phyloP scores from a whole-genome alignment of 2,329 filamentous ascomycete genomes.

The Talaromyces rugulosus region DNA sequence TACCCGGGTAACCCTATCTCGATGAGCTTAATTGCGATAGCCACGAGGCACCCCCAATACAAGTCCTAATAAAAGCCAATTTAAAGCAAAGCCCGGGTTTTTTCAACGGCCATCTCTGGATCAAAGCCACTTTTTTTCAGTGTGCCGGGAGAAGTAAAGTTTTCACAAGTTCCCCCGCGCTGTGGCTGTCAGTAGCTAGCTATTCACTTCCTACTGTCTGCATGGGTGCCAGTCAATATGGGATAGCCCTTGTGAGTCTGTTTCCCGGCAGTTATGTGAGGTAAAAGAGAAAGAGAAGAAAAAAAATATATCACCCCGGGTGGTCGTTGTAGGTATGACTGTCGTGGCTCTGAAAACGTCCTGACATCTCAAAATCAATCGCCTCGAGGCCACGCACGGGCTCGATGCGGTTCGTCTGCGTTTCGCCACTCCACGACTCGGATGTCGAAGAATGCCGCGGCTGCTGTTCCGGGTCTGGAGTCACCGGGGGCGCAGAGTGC shows the following conservation, averaged over 20 bases:
- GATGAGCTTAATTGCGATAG: neutral
- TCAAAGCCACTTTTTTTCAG: too few relatives aligned
- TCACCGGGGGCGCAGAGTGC: slow-evolving; percentile 19
- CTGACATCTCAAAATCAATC: neutral
- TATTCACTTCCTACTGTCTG: too few relatives aligned
- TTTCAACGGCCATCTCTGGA: too few relatives aligned
- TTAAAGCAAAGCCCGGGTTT: neutral
- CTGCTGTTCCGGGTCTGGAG: slow-evolving; percentile 12
- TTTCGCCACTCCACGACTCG: slow-evolving; percentile 28
- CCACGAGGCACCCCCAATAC: too few relatives aligned
- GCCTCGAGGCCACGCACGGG: neutral
- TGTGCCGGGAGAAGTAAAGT: too few relatives aligned
- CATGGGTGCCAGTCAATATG: too few relatives aligned
- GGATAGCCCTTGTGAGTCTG: neutral
- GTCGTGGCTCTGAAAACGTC: neutral
- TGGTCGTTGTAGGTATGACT: neutral
- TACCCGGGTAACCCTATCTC: neutral
- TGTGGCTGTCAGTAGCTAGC: too few relatives aligned
- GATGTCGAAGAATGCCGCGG: slow-evolving; percentile 21
- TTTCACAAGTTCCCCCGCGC: too few relatives aligned
- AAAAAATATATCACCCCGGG: neutral
- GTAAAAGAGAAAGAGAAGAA: neutral
- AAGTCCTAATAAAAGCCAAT: neutral
- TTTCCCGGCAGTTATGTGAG: neutral
- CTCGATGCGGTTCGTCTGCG: slow-evolving; percentile 15